These are phyloP conservation scores for Rosa rugosa DNA, from an alignment of 306 rosid species.

Conservation along the genomic window DNA sequence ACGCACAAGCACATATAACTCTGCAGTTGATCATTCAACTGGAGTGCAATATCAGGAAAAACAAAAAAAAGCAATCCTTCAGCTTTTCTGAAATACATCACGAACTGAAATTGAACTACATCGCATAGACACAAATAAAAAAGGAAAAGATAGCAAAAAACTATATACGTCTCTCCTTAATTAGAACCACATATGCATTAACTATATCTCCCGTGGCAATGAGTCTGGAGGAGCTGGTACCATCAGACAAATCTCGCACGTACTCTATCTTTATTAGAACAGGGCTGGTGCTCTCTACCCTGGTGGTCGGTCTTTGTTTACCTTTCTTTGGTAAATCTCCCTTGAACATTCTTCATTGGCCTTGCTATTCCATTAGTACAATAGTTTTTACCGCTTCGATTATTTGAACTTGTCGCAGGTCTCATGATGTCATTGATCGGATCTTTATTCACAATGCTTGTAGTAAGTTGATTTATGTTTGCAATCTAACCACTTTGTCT, in stretches of 20 bases:
- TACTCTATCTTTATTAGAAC: conserved; percentile 79
- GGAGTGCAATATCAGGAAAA: neutral
- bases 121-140: neutral
- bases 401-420: conserved; percentile 40
- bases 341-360: conserved; percentile 11
- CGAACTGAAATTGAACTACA: neutral
- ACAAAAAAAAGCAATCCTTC: neutral
- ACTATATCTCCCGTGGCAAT: conserved; percentile 95
- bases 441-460: conserved; percentile 93
- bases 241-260: conserved; percentile 64
- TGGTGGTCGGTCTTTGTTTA: conserved; percentile 67
- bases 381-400: neutral
- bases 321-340: conserved; percentile 89
- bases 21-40: neutral
- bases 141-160: neutral
- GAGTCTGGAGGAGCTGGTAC: conserved; percentile 96
- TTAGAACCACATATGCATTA: conserved; percentile 76
- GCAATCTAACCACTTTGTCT: neutral
- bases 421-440: conserved; percentile 92
- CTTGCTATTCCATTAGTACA: neutral
- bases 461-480: conserved; percentile 52
- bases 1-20: neutral
- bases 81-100: neutral
- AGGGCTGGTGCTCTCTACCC: conserved; percentile 75
- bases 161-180: conserved; percentile 46